Evolutionary conservation across 2,329 filamentous ascomycete genomes (phyloP), one percentile per base, ranked within the genome.

Genomic region (Ceratocystis colombiana): DNA sequence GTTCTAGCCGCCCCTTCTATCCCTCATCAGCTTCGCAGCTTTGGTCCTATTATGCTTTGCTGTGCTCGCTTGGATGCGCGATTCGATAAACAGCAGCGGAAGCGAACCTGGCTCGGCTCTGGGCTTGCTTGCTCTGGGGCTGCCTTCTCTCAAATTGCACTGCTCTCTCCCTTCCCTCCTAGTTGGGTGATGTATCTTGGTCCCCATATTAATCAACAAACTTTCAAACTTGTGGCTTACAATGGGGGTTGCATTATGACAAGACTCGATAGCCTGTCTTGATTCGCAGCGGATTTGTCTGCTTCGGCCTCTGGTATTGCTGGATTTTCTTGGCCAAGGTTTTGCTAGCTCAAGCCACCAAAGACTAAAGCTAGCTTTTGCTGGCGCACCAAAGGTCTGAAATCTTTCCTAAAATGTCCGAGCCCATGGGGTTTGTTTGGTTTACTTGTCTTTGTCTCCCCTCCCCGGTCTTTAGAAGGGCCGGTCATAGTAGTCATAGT

Each of bases 351-450:
- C 25, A 37, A 59, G 53, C 53, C 53, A 59, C 53, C 15, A 6
- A 59, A 7, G 28, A 15, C 53, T 3, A 28, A 53, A 28, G 48
- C 48, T 53, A 22, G 7, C 28, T 25, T 33, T 25, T 59, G 53
- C 6, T 59, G 53, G 37, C 33, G 53, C 7, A n/a, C 28, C 28
- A 37, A 59, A 59, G 53, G 53, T 33, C 53, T 59, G 53, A 33
- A 59, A 17, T 59, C 3, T 37, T 25, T 7, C 22, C 28, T 30
- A 25, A 25, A 30, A 57, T 57, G 53, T 57, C 53, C 25, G 22
- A n/a, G 53, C 53, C 53, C 8, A 50, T n/a, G 46, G 17, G 46
- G 46, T 22, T n/a, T 50, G n/a, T 50, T 22, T 50, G 17, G 46
- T 20, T 50, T 41, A 41, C 37, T 41, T 37, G 33, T 37, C 33